phyloP scores from a whole-genome alignment of 2,329 filamentous ascomycete species.

The Claviceps monticola region DNA sequence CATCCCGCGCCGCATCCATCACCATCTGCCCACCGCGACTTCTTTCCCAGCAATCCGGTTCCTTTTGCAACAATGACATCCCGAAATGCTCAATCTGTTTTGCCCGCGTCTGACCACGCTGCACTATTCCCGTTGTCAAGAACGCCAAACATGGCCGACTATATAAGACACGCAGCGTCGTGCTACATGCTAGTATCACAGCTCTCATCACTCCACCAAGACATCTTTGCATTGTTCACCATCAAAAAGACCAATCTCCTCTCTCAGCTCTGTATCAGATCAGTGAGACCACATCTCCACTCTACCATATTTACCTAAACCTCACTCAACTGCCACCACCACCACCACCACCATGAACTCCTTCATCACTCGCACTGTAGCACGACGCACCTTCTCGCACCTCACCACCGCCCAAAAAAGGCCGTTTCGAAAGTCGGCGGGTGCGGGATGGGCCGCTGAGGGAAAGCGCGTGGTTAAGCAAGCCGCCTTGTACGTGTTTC shows the following conservation, averaged over 20 bases:
- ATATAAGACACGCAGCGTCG: not conserved
- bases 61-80: no score
- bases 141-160: not conserved
- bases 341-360: constrained; percentile 14
- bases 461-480: constrained; percentile 18
- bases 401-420: constrained; percentile 18
- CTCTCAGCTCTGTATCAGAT: not conserved
- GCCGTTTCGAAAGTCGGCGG: constrained; percentile 14
- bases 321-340: not conserved
- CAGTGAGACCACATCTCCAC: not conserved
- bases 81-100: not conserved
- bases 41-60: not conserved
- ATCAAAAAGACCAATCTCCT: not conserved
- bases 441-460: constrained; percentile 19
- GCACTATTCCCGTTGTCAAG: not conserved
- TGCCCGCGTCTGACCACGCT: not conserved
- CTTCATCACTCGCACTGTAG: constrained; percentile 15
- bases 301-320: not conserved
- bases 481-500: constrained; percentile 17
- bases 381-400: constrained; percentile 22
- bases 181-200: not conserved
- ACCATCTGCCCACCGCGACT: constrained; percentile 4
- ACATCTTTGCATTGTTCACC: not conserved
- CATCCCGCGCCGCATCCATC: not conserved
- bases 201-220: not conserved